Evolutionary conservation across 768 basidiomycete genomes (phyloP), one percentile per base, ranked within the genome.

Genomic region (Leccinum ochraceum): DNA sequence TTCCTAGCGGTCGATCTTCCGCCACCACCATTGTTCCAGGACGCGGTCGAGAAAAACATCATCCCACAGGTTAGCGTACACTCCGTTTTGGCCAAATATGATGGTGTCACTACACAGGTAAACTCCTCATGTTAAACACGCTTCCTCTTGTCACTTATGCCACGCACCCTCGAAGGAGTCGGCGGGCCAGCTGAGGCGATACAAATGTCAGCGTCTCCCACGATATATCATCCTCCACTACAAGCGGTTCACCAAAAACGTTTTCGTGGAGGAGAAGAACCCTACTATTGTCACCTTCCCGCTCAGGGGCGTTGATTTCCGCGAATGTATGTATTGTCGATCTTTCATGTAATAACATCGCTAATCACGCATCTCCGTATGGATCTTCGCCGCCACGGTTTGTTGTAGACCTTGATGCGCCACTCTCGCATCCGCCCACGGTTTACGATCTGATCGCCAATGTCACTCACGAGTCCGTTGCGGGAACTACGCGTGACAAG

Each of bases 211-310:
- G 67, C 81, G 83, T 39, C 79, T 99, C 61, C 97, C 97, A 42
- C 92, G 83, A 54, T 98, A 97, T 71, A 87, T 99, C 69, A 90
- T 98, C 68, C 79, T 98, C 20, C 92, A 96, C 73, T 95, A 90
- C 81, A 98, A 95, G 74, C 86, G 97, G 42, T 99, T 98, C 77
- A 95, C 93, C 24, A 97, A 92, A 74, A 99, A 98, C 73, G 82
- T 82, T 56, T 98, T 98, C 68, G 95, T 98, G 6, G 96, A 98
- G 74, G 97, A 99, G 75, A 97, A 97, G 76, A 99, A 99, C 69
- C 96, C 96, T 8, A 99, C 97, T 1, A 95, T 99, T 62, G 92
- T 99, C 66, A 99, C 96, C 71, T 99, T 97, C 70, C 96, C 96
- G 3, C 80, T 98, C 26, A 85, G 91, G 60, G 95, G 96, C 4